A percentile compares a stretch with the other conserved stretches of the same genome.
Conservation (phyloP, 192 early-diverging fungal species). For the Martensiomyces pterosporus region DNA sequence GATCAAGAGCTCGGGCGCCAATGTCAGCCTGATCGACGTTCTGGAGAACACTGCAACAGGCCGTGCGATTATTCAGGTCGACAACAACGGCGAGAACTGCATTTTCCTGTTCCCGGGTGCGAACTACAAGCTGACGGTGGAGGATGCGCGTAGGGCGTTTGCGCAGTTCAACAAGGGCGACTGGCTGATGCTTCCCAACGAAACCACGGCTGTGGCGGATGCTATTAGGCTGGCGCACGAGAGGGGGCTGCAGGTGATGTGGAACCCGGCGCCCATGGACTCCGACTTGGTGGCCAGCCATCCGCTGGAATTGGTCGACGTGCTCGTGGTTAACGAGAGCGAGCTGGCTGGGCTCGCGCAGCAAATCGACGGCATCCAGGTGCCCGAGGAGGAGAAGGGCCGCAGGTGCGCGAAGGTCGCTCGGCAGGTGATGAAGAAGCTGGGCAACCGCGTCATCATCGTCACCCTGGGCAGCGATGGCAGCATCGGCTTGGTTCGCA, state of each 20-base stretch:
- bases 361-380: slow-evolving; percentile 15
- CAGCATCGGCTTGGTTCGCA: slow-evolving; percentile 27
- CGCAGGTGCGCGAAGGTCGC: slow-evolving; percentile 11
- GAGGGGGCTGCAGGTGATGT: slow-evolving; percentile 63
- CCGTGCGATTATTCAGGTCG: slow-evolving; percentile 83
- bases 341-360: slow-evolving; percentile 57
- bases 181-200: slow-evolving; percentile 86
- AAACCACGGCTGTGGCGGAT: slow-evolving; percentile 67
- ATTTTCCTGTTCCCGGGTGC: slow-evolving; percentile 83
- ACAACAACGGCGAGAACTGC: slow-evolving; percentile 70
- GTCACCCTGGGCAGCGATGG: slow-evolving; percentile 32
- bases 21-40: slow-evolving; percentile 57
- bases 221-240: slow-evolving; percentile 56
- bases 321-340: slow-evolving; percentile 77
- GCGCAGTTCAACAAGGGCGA: slow-evolving; percentile 56
- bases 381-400: neutral
- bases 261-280: slow-evolving; percentile 84
- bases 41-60: slow-evolving; percentile 64
- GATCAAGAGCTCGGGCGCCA: slow-evolving; percentile 61
- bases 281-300: slow-evolving; percentile 26
- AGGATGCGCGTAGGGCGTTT: slow-evolving; percentile 52
- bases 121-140: slow-evolving; percentile 56
- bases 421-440: slow-evolving; percentile 9
- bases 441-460: slow-evolving; percentile 12
- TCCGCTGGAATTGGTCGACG: slow-evolving; percentile 58